These are phyloP conservation scores for Myxozyma neglecta DNA, from an alignment of 805 yeast genomes.

Conservation along the genomic window DNA sequence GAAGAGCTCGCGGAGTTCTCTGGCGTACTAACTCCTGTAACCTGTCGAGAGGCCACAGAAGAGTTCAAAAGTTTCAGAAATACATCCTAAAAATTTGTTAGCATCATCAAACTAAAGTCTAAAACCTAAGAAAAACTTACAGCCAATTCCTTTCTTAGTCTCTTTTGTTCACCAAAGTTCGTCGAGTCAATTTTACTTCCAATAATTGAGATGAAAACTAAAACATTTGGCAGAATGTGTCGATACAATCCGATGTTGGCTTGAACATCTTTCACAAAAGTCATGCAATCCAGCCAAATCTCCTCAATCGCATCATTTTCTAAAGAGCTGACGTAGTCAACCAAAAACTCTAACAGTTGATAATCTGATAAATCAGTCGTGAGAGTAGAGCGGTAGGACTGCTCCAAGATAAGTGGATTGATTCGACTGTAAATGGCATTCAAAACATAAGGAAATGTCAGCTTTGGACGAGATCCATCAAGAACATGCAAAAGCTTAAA, in stretches of 20 bases:
- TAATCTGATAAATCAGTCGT: slow-evolving; percentile 49
- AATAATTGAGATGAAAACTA: slow-evolving; percentile 54
- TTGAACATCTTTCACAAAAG: slow-evolving; percentile 60
- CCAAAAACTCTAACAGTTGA: slow-evolving; percentile 54
- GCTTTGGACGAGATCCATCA: slow-evolving; percentile 79
- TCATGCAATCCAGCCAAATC: slow-evolving; percentile 60
- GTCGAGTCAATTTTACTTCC: slow-evolving; percentile 58
- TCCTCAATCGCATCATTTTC: slow-evolving; percentile 81
- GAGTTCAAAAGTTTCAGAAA: slow-evolving; percentile 42
- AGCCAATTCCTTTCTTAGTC: slow-evolving; percentile 56
- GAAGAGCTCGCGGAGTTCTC: slow-evolving; percentile 16
- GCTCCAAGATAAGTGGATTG: slow-evolving; percentile 38
- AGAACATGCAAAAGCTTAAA: slow-evolving; percentile 70
- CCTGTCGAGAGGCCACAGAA: slow-evolving; percentile 32
- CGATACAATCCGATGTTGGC: slow-evolving; percentile 51
- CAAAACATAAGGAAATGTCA: slow-evolving; percentile 68
- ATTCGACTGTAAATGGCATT: slow-evolving; percentile 54
- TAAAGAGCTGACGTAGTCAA: slow-evolving; percentile 60
- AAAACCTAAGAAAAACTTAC: not conserved
- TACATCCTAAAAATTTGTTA: slow-evolving; percentile 39
- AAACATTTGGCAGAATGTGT: slow-evolving; percentile 51
- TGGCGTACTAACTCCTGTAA: slow-evolving; percentile 22
- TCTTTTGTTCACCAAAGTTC: slow-evolving; percentile 62
- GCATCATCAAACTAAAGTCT: not conserved
- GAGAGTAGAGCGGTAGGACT: slow-evolving; percentile 47